A percentile compares a stretch with the other conserved stretches of the same genome.
These are phyloP conservation scores for Eimeria maxima DNA, from an alignment of 169 alveolate genomes.

Conservation along the genomic window DNA sequence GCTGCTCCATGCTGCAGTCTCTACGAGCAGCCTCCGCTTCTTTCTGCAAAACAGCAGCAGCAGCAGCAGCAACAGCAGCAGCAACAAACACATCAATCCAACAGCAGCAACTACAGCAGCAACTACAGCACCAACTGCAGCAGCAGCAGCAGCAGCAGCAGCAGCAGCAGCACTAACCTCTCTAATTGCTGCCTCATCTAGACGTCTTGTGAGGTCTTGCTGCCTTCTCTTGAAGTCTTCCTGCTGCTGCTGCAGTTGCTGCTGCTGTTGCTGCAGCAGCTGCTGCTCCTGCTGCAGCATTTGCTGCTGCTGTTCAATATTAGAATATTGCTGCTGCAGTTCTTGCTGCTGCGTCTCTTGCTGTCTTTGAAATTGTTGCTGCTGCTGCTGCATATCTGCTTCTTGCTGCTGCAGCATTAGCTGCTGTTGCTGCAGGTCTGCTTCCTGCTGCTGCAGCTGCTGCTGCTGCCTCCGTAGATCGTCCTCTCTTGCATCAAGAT, in stretches of 20 bases:
- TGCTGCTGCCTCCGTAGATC: no score
- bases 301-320: slow-evolving; percentile 38
- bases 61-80: slow-evolving; percentile 5
- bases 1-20: slow-evolving; percentile 6
- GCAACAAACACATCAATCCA: not conserved
- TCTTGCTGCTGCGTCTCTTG: not conserved
- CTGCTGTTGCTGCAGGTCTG: slow-evolving; percentile 15
- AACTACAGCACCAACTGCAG: not conserved
- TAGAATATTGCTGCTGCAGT: slow-evolving; percentile 48
- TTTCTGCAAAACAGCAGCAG: slow-evolving; percentile 25
- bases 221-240: slow-evolving; percentile 12
- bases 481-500: no score
- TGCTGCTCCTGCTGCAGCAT: slow-evolving; percentile 35
- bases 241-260: slow-evolving; percentile 53
- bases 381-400: no score
- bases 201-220: not conserved
- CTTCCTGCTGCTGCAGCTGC: slow-evolving; percentile 2
- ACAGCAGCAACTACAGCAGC: slow-evolving; percentile 21
- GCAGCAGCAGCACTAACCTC: not conserved
- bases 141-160: slow-evolving; percentile 62
- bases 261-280: slow-evolving; percentile 50
- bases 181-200: slow-evolving; percentile 1
- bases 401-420: no score
- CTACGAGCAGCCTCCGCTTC: slow-evolving; percentile 6
- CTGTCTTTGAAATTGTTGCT: no score